These are phyloP conservation scores for Kwoniella heveanensis DNA, from an alignment of 768 basidiomycete species.

Conservation along the genomic window DNA sequence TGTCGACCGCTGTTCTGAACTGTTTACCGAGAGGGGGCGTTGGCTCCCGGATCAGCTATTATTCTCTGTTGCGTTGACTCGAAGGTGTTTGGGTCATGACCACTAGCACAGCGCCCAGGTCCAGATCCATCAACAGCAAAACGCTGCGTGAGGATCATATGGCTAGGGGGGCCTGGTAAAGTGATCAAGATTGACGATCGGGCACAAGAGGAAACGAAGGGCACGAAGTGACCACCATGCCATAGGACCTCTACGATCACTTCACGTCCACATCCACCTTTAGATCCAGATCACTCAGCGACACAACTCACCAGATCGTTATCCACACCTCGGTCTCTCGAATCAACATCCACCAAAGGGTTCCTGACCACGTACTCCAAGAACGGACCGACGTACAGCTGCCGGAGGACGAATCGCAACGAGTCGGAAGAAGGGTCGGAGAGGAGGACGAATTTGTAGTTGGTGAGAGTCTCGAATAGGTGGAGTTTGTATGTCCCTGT, in stretches of 20 bases:
- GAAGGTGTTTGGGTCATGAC: no score
- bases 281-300: not conserved
- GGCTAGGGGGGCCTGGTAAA: no score
- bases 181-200: no score
- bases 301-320: conserved; percentile 67
- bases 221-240: no score
- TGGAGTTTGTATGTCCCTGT: conserved; percentile 93
- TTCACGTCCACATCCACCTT: no score
- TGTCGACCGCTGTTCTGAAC: conserved; percentile 54
- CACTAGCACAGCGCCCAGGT: no score
- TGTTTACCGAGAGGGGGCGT: conserved; percentile 16
- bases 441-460: conserved; percentile 94
- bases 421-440: conserved; percentile 83
- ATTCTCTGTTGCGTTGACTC: no score
- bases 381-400: conserved; percentile 91
- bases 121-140: no score
- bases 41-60: no score
- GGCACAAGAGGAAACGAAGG: no score
- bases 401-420: conserved; percentile 76
- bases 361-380: conserved; percentile 91
- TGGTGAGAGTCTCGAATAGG: conserved; percentile 84
- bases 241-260: no score
- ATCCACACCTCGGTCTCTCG: conserved; percentile 79
- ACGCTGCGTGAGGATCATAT: no score
- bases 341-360: conserved; percentile 82